Evolutionary conservation across 2,329 filamentous ascomycete species (phyloP), one percentile per base, ranked within the genome.

Genomic region (Apiospora aurea): DNA sequence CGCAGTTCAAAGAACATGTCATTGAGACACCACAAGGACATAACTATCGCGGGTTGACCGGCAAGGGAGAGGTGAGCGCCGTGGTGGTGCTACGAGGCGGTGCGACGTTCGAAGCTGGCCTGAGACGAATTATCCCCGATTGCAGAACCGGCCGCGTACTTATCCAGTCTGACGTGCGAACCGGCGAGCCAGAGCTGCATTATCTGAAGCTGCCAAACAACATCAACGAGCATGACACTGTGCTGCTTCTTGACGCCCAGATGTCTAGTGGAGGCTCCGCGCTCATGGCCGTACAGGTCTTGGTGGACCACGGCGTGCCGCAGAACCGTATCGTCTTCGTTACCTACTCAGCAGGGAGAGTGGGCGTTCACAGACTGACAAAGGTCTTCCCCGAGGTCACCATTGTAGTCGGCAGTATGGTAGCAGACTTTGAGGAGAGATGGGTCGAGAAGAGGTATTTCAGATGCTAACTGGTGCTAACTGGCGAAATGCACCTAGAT

Each of bases 261-360:
- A 98, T 98, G 93, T 94, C 94, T 38, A 95, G 92, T 73, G 96
- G 96, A 61, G 96, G 95, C 47, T 89, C 90, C 21, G 90, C 90
- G 0, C 85, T 99, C 72, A 99, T 99, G 96, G 95, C 96, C 0
- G 95, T 98, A 57, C 93, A 96, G 79, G 94, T 98, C n/a, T 85
- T 99, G 70, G 91, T 97, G 21, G 96, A 99, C 81, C 95, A 98
- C 79, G 96, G 96, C 14, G 95, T 98, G 8, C 85, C 90, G 7
- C 92, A 96, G 79, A 89, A 94, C 66, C 92, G 88, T 75, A 97
- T 99, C 75, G 94, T 98, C 46, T 92, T 98, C 80, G 95, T 97
- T 51, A 97, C 96, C 4, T 98, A 97, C 80, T 93, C 94, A 75
- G 96, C 95, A 4, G 96, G 96, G 11, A 91, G 91, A 75, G 90